A percentile compares a stretch with the other conserved stretches of the same genome.
Conservation (phyloP, 163 green algal species). For the Volvox carteri region DNA sequence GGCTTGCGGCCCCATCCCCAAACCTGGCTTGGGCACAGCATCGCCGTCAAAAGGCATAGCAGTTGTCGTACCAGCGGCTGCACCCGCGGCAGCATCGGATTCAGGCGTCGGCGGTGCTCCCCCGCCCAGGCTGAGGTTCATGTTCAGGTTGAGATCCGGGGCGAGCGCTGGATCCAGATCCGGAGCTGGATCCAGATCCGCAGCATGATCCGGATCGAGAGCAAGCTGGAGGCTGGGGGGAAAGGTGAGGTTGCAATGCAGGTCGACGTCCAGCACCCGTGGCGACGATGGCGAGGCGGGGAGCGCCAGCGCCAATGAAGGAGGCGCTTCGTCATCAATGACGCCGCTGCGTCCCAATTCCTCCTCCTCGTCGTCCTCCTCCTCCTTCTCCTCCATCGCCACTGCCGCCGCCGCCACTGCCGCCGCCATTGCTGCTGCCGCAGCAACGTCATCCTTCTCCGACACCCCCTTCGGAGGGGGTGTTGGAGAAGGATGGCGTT, state of each 20-base stretch:
- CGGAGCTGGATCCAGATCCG: neutral
- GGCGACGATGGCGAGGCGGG: too few relatives aligned
- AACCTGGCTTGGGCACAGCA: too few relatives aligned
- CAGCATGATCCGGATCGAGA: neutral
- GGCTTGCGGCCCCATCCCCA: neutral
- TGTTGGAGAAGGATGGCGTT: too few relatives aligned
- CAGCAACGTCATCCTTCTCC: neutral
- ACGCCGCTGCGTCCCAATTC: too few relatives aligned
- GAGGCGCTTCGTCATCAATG: neutral
- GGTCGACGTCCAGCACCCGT: neutral
- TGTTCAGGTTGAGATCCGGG: neutral
- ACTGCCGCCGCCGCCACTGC: neutral
- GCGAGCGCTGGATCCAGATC: neutral
- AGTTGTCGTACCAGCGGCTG: too few relatives aligned
- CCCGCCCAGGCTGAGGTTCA: too few relatives aligned
- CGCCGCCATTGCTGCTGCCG: neutral
- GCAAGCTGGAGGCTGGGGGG: slow-evolving; percentile 39
- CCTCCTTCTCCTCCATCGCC: neutral
- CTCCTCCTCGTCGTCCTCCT: too few relatives aligned
- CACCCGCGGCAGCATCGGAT: too few relatives aligned
- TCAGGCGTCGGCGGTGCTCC: too few relatives aligned
- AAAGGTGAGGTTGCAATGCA: neutral
- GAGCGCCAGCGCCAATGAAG: neutral
- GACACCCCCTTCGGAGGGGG: too few relatives aligned
- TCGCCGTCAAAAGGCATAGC: too few relatives aligned